Base-by-base conservation (phyloP, 2,329 filamentous ascomycete species). In the Paradendryphiella salina region DNA sequence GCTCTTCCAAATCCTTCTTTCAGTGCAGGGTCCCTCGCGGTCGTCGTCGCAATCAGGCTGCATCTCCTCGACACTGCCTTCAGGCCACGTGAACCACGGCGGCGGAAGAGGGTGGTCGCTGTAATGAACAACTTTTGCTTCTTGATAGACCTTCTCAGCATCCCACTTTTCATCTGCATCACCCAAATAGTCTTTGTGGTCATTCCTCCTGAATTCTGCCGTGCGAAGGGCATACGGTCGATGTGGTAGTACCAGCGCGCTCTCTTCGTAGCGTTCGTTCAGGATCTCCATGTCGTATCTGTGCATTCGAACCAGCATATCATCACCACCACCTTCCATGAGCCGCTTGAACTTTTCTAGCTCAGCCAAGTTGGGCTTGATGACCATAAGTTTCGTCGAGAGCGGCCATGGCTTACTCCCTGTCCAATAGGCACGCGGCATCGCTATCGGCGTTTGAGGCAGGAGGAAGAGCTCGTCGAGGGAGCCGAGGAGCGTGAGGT, bases 391-490 rank as follows among this genome's bases (percentile, higher is more conserved):
- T 34, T 85, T 78, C 2, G 83, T 84, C 0, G 84, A 83, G 9
- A 89, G 76, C 2, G 78, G 76, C 55, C 77, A 76, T 7, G 75
- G 75, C 0, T 78, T 74, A 0, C 81, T 81, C 4, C 81, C 76
- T 1, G 84, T 75, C 87, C 87, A 90, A 68, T 90, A 89, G 7
- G 87, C 87, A 26, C 84, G 81, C 1, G 87, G 85, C 80, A 89
- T 85, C 2, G 86, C 86, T 3, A 87, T 79, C 1, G 80, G 75
- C 1, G 80, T 78, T 1, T 75, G 67, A 0, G 87, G 87, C 1
- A 87, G 75, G 21, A 86, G 79, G 72, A 90, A 90, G 0, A 90
- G 77, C 46, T 89, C 86, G 59, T 90, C 87, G 77, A 90, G 81
- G 17, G 77, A 72, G 52, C 85, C 59, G 9, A 87, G 77, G 3